A percentile compares a stretch with the other conserved stretches of the same genome.
phyloP scores from a whole-genome alignment of 2,329 filamentous ascomycete genomes.

The Penicillium nordicum region DNA sequence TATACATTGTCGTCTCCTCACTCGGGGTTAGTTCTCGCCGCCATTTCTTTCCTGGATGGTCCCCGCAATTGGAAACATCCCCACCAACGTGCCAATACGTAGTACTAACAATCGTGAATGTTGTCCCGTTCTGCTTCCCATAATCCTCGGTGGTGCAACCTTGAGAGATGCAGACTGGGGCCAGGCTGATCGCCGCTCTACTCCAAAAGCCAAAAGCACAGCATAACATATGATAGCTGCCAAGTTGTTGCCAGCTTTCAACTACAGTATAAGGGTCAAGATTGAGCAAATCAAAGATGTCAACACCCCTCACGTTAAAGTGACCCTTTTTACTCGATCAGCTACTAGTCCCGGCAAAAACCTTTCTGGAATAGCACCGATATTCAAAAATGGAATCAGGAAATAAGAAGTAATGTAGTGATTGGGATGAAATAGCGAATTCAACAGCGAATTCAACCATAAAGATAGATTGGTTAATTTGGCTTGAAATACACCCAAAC shows the following conservation, averaged over 20 bases:
- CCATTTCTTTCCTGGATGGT: conserved; percentile 4
- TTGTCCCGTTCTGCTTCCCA: conserved; percentile 38
- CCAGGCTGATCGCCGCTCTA: conserved; percentile 38
- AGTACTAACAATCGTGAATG: conserved; percentile 21
- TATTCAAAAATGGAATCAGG: conserved; percentile 27
- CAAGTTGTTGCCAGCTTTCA: conserved; percentile 8
- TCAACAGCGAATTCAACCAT: conserved; percentile 27
- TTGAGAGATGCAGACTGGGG: conserved; percentile 46
- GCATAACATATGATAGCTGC: conserved; percentile 14
- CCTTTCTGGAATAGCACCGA: conserved; percentile 23
- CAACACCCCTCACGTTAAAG: conserved; percentile 29
- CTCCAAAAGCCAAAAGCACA: conserved; percentile 36
- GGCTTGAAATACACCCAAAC: not conserved
- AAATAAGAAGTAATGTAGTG: conserved; percentile 28
- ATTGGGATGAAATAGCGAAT: conserved; percentile 26
- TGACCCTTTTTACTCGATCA: conserved; percentile 26
- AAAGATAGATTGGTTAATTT: conserved; percentile 6
- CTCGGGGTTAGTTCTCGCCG: not conserved
- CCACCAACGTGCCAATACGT: conserved; percentile 23
- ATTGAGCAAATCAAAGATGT: conserved; percentile 18
- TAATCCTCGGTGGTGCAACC: conserved; percentile 44
- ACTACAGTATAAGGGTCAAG: conserved; percentile 22
- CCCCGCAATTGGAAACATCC: conserved; percentile 21
- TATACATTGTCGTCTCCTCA: not conserved
- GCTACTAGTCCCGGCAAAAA: conserved; percentile 24